A percentile compares a stretch with the other conserved stretches of the same genome.
Conservation (phyloP, 805 yeast species). For the Saccharomycopsis malanga region DNA sequence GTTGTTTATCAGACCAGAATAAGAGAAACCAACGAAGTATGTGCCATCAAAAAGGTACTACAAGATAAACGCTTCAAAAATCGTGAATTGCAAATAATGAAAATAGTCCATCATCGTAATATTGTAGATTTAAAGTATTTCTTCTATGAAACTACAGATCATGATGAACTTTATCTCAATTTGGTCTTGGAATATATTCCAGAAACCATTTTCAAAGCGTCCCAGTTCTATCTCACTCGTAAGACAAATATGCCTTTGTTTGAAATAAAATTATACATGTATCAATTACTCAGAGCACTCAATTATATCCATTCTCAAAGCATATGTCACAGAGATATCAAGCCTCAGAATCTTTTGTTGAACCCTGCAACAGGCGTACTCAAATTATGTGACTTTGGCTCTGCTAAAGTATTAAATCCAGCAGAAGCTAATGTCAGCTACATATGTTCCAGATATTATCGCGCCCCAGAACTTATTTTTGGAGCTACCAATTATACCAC, state of each 20-base stretch:
- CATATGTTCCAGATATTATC: constrained; percentile 91
- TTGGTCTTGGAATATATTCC: constrained; percentile 89
- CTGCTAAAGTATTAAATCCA: constrained; percentile 86
- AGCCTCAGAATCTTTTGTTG: constrained; percentile 82
- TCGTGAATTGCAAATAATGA: constrained; percentile 94
- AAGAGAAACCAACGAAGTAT: constrained; percentile 64
- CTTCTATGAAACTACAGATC: constrained; percentile 70
- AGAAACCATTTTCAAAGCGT: constrained; percentile 89
- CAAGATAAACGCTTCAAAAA: constrained; percentile 93
- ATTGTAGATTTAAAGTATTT: constrained; percentile 83
- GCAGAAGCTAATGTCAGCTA: constrained; percentile 92
- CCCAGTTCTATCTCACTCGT: constrained; percentile 74
- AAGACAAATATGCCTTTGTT: constrained; percentile 77
- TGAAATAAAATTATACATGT: constrained; percentile 81
- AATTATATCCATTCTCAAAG: constrained; percentile 69
- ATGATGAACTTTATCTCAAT: constrained; percentile 74
- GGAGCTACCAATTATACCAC: constrained; percentile 97
- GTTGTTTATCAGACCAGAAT: constrained; percentile 88
- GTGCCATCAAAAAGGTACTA: constrained; percentile 92
- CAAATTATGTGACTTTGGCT: constrained; percentile 93
- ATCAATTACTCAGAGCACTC: constrained; percentile 68
- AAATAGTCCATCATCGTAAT: constrained; percentile 75
- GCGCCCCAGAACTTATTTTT: constrained; percentile 96
- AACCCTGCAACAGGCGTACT: constrained; percentile 80
- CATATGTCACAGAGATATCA: constrained; percentile 88